phyloP scores from a whole-genome alignment of 305 asterid species.

The Solanum chacoense region DNA sequence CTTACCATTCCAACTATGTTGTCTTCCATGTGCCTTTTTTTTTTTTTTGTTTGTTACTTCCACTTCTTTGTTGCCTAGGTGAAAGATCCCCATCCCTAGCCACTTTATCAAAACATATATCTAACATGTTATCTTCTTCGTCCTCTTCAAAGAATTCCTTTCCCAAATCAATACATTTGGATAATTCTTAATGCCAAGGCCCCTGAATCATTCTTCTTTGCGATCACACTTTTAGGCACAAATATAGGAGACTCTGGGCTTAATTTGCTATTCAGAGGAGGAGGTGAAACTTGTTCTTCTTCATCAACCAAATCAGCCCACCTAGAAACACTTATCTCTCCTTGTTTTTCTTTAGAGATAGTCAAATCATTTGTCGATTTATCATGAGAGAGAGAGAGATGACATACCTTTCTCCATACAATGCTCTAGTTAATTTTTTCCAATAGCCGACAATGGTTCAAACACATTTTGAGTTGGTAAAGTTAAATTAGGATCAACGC shows the following conservation, averaged over 20 bases:
- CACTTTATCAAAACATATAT: neutral
- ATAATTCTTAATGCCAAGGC: neutral
- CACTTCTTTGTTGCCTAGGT: neutral
- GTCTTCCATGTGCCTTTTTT: neutral
- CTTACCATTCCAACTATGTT: neutral
- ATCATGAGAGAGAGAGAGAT: neutral
- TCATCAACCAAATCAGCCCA: neutral
- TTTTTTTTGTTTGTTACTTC: neutral
- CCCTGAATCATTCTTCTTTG: neutral
- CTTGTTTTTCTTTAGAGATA: neutral
- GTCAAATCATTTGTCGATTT: neutral
- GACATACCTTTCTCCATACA: neutral
- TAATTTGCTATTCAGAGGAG: neutral
- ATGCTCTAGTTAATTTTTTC: neutral
- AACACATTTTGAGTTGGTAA: neutral
- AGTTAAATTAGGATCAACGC: neutral
- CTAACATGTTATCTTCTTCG: neutral
- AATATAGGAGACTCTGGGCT: neutral
- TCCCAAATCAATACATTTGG: neutral
- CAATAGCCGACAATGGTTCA: neutral
- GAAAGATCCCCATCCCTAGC: neutral
- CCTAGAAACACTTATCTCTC: neutral
- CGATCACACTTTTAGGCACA: neutral
- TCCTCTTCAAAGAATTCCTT: neutral
- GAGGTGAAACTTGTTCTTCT: neutral